Evolutionary conservation across 1,139 yeast species (phyloP).

Genomic region (Candida pseudoviswanathii): DNA sequence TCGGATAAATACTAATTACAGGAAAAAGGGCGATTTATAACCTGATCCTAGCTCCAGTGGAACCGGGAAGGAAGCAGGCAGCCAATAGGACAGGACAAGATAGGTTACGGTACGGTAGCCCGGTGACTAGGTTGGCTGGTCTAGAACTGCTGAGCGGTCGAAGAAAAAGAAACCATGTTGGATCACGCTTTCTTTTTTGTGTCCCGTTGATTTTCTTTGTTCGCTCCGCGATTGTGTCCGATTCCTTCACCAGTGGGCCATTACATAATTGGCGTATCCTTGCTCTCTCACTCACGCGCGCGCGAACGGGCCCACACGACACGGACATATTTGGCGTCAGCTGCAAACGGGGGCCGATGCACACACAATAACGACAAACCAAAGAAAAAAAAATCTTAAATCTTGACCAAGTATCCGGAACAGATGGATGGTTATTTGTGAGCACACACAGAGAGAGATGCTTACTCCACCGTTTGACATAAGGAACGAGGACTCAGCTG

Average conservation of each 20-base stretch:
- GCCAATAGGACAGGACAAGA: too few relatives aligned
- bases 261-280: too few relatives aligned
- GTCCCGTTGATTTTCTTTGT: not conserved
- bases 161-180: not conserved
- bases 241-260: too few relatives aligned
- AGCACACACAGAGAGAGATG: too few relatives aligned
- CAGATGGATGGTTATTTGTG: not conserved
- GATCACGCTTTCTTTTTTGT: slow-evolving; percentile 1
- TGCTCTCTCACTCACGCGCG: not conserved
- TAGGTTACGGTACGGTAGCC: too few relatives aligned
- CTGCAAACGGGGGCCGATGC: not conserved
- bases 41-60: too few relatives aligned
- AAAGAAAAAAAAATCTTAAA: not conserved
- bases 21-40: too few relatives aligned
- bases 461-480: not conserved
- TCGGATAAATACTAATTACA: too few relatives aligned
- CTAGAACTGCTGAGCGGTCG: not conserved
- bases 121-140: not conserved
- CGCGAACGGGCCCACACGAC: too few relatives aligned
- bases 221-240: not conserved
- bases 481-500: not conserved
- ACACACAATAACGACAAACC: not conserved
- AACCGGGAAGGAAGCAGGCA: too few relatives aligned
- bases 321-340: not conserved
- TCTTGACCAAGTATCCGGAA: not conserved